phyloP scores from a whole-genome alignment of 345 rosid species.

The Boechera retrofracta region DNA sequence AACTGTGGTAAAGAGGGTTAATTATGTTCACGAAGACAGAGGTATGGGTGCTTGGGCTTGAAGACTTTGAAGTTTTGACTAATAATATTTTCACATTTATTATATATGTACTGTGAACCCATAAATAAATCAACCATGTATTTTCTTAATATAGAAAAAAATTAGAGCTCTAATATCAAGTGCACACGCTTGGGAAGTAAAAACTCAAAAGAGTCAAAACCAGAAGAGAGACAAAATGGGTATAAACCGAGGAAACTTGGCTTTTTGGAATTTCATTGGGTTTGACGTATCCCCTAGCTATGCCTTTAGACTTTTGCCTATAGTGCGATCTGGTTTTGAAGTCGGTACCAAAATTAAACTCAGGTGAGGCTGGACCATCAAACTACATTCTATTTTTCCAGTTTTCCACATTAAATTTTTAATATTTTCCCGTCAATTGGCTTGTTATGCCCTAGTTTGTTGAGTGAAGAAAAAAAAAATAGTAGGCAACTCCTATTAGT shows the following conservation, averaged over 20 bases:
- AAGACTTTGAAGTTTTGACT: slow-evolving; percentile 47
- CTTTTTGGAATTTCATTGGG: slow-evolving; percentile 37
- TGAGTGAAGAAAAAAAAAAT: background rate
- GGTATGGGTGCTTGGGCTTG: slow-evolving; percentile 45
- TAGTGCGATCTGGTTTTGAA: slow-evolving; percentile 48
- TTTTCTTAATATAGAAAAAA: background rate
- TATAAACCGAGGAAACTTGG: slow-evolving; percentile 45
- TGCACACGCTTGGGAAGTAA: slow-evolving; percentile 49
- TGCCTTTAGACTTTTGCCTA: slow-evolving; percentile 35
- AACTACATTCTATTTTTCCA: slow-evolving; percentile 38
- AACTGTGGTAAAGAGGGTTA: slow-evolving; percentile 32
- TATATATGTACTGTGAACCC: slow-evolving; percentile 12
- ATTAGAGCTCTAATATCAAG: slow-evolving; percentile 33
- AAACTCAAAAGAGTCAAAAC: slow-evolving; percentile 45
- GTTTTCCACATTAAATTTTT: slow-evolving; percentile 30
- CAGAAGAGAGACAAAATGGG: slow-evolving; percentile 47
- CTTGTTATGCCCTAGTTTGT: slow-evolving; percentile 15
- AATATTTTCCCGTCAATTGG: background rate
- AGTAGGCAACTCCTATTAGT: slow-evolving; percentile 8
- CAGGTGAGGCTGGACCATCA: slow-evolving; percentile 45
- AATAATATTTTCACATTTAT: slow-evolving; percentile 13
- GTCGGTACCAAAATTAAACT: slow-evolving; percentile 40
- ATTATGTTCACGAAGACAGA: slow-evolving; percentile 42
- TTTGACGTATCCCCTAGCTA: slow-evolving; percentile 30
- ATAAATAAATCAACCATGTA: slow-evolving; percentile 20